A percentile compares a stretch with the other conserved stretches of the same genome.
phyloP scores from a whole-genome alignment of 1,284 basidiomycete species.

The Cerrena zonata region DNA sequence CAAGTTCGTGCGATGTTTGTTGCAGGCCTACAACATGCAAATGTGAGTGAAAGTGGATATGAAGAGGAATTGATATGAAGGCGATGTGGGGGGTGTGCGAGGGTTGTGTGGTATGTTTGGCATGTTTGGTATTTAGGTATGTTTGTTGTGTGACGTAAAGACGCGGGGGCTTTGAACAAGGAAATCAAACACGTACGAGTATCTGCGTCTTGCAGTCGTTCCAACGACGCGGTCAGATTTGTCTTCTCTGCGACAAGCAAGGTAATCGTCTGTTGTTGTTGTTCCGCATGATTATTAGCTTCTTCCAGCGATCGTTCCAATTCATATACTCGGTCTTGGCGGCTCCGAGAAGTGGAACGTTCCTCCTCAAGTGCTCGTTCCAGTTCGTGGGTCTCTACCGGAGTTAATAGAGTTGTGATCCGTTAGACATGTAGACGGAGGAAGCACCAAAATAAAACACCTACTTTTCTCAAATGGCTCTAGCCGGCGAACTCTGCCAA shows the following conservation, averaged over 20 bases:
- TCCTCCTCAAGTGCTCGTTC: conserved; percentile 18
- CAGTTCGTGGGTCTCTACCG: conserved; percentile 16
- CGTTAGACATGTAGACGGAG: too few species aligned
- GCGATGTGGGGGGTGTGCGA: background rate
- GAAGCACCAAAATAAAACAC: too few species aligned
- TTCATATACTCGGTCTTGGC: conserved; percentile 20
- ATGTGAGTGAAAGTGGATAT: background rate
- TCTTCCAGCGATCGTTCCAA: conserved; percentile 21
- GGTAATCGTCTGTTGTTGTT: conserved; percentile 34
- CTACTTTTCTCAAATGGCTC: conserved; percentile 14
- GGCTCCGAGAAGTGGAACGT: conserved; percentile 13
- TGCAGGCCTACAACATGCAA: conserved; percentile 37
- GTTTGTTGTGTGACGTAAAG: too few species aligned
- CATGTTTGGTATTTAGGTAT: too few species aligned
- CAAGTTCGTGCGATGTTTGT: conserved; percentile 38
- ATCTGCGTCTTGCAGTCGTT: conserved; percentile 31
- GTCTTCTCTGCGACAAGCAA: conserved; percentile 36
- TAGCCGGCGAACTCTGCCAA: conserved; percentile 11
- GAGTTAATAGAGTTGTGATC: background rate
- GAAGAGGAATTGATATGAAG: background rate
- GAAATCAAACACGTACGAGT: conserved; percentile 26
- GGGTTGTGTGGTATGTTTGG: too few species aligned
- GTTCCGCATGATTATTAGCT: conserved; percentile 19
- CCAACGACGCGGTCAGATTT: conserved; percentile 27
- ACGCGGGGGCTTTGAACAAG: background rate